Base-by-base conservation (phyloP, 2,329 filamentous ascomycete genomes). In the Helotiales sp. region DNA sequence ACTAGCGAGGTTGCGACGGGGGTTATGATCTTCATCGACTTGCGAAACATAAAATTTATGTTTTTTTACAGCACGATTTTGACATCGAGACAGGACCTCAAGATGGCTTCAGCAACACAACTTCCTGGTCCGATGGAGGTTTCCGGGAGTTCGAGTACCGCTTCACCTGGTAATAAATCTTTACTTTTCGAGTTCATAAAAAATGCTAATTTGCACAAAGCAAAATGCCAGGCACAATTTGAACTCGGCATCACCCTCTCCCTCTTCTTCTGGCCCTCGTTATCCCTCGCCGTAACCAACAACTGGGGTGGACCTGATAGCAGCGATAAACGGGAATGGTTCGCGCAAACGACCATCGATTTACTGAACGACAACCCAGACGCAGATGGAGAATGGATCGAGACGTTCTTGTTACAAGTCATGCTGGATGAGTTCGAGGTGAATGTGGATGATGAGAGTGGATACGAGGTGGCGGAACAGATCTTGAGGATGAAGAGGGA, bases 371-470 rank as follows among this genome's bases (percentile, higher is more conserved):
- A 78, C 10, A 75, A 79, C 3, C 79, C 84, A 1, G 78, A 85
- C 55, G 86, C 90, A 10, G 89, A 96, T 66, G 77, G 82, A 17
- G 85, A 88, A 63, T 91, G 97, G 67, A 78, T 97, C 42, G 93
- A 98, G 77, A 82, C 88, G 38, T 86, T 96, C 52, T 79, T 98
- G 48, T 79, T 96, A 47, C 90, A 97, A 69, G 87, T 96, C 60
- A 95, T 98, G 88, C 83, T 89, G 62, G 95, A 98, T 76, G 95
- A 99, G 75, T 99, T 98, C 70, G 92, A 96, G 69, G 89, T 95
- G 55, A 88, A 90, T 56, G 84, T 97, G 27, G 95, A 98, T 69
- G 95, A 99, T 73, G 93, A 92, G 67, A 93, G 88, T 48, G 89
- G 87, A 31, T 85, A 82, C 53, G 83, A 87, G 55, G 84, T 96